Conservation (phyloP, 192 early-diverging fungal genomes). For the Umbelopsis vinacea region DNA sequence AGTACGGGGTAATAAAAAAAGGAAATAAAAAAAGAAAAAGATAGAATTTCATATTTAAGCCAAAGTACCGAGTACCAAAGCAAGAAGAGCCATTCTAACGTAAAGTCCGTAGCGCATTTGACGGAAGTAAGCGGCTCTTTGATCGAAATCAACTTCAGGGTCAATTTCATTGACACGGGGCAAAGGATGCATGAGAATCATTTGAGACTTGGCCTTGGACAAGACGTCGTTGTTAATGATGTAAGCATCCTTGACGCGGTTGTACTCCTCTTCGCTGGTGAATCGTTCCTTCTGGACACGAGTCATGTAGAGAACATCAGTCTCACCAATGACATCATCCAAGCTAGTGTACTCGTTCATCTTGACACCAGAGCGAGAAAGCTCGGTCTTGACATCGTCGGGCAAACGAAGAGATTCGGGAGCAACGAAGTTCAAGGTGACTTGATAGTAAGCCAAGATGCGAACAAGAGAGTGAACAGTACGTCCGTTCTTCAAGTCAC, state of each 20-base stretch:
- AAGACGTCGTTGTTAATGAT: conserved; percentile 89
- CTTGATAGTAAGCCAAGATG: conserved; percentile 88
- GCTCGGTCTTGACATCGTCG: conserved; percentile 74
- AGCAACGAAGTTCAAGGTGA: conserved; percentile 93
- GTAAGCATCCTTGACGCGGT: conserved; percentile 73
- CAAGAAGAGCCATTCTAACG: conserved; percentile 97
- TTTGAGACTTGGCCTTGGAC: conserved; percentile 87
- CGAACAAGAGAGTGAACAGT: conserved; percentile 96
- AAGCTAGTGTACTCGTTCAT: conserved; percentile 75
- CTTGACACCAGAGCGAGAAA: conserved; percentile 60
- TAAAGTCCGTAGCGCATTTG: conserved; percentile 99
- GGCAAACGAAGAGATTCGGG: conserved; percentile 87
- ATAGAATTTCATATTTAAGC: conserved; percentile 16
- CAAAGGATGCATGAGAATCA: conserved; percentile 99
- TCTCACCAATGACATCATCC: conserved; percentile 78
- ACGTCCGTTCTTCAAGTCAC: conserved; percentile 96
- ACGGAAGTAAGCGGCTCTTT: conserved; percentile 96
- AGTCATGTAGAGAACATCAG: conserved; percentile 97
- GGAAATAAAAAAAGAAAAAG: background rate
- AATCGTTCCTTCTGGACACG: conserved; percentile 98
- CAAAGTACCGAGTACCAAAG: conserved; percentile 70
- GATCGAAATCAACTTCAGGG: conserved; percentile 97
- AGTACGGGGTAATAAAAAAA: background rate
- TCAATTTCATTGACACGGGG: conserved; percentile 95
- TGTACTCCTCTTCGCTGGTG: conserved; percentile 74